Base-by-base conservation (phyloP, 768 basidiomycete species). In the Boletus rubescentipes region DNA sequence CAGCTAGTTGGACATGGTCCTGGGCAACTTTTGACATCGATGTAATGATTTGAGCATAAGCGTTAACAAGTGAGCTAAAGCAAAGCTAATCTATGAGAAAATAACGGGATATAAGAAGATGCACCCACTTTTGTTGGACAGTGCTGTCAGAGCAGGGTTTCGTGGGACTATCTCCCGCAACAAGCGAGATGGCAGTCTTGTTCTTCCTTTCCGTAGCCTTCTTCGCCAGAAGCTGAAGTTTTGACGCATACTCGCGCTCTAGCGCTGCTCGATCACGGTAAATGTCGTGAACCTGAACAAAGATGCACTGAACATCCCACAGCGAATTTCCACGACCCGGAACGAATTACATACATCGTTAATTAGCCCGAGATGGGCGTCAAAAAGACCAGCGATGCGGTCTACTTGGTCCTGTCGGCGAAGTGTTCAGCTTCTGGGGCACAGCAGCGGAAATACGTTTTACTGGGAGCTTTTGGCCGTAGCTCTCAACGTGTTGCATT, bases 231-330 rank as follows among this genome's bases (percentile, higher is more conserved):
- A 75, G 68, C 63, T 86, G 84, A 10, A 93, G 75, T 65, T 88
- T 91, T 23, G 71, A 66, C 0, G 89, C 87, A 65, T 91, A 93
- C 66, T 93, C 91, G 47, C 86, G 82, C 68, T 93, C 91, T 11
- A 93, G 73, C 8, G 75, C 78, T 10, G 74, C 83, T 41, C 85
- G 80, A 46, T 86, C 86, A 39, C 75, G 74, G 64, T 89, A 86
- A 46, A 93, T 61, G 41, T 92, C 89, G 53, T 87, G 82, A 49
- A 89, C 80, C 91, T 92, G 56, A 39, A 42, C 3, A 47, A 48
- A 49, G 41, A 53, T 45, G 12, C n/a, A 12, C 30, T 58, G 16
- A 46, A 31, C 31, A 34, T 55, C 37, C 29, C 29, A 38, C 50
- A 26, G 20, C 18, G 14, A 38, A n/a, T 16, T 29, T 37, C 29